These are phyloP conservation scores for Hypoxylon sp. DNA, from an alignment of 2,329 filamentous ascomycete genomes.

Conservation along the genomic window DNA sequence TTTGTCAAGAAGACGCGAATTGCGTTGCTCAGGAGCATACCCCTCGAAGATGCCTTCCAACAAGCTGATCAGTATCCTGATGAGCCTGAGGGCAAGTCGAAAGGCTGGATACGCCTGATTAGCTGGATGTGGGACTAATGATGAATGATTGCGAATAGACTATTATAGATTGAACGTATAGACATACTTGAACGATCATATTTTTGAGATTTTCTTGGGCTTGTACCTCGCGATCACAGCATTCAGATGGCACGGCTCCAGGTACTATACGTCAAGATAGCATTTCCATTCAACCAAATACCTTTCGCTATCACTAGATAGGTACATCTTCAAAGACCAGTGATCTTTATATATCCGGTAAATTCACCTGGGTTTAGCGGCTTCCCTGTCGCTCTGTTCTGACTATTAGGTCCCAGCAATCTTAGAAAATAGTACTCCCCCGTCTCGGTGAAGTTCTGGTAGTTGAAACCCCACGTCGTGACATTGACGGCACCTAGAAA, in stretches of 20 bases:
- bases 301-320: background rate
- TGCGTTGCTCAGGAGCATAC: slow-evolving; percentile 66
- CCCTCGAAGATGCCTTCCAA: slow-evolving; percentile 66
- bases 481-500: slow-evolving; percentile 44
- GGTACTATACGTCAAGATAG: background rate
- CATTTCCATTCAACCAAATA: background rate
- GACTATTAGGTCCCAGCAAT: slow-evolving; percentile 44
- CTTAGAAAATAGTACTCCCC: slow-evolving; percentile 46
- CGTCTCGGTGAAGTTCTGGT: slow-evolving; percentile 45
- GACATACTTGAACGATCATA: background rate
- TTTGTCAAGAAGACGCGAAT: slow-evolving; percentile 73
- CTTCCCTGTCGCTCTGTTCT: slow-evolving; percentile 43
- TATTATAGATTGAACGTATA: slow-evolving; percentile 6
- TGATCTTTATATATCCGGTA: slow-evolving; percentile 44
- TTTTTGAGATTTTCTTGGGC: background rate
- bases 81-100: slow-evolving; percentile 50
- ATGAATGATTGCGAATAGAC: background rate
- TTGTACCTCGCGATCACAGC: background rate
- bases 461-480: slow-evolving; percentile 48
- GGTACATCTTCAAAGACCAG: slow-evolving; percentile 17
- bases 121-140: slow-evolving; percentile 58
- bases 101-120: slow-evolving; percentile 51
- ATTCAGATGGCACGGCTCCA: background rate
- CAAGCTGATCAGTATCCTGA: slow-evolving; percentile 59
- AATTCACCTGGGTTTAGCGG: slow-evolving; percentile 45